These are phyloP conservation scores for Pseudogymnoascus sp. DNA, from an alignment of 2,329 filamentous ascomycete species.

Conservation along the genomic window DNA sequence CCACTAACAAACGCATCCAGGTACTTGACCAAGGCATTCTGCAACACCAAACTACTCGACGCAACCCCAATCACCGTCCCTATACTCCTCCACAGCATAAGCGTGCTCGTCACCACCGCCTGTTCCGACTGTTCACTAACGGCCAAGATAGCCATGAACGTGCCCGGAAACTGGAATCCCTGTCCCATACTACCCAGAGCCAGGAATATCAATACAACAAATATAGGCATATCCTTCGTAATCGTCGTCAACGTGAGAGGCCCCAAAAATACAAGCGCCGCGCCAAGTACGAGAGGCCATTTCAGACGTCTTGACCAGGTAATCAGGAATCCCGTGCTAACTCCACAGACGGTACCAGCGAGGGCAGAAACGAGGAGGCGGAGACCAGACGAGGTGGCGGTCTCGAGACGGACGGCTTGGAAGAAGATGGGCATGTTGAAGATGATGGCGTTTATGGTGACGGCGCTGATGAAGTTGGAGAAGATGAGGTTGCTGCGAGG, in stretches of 20 bases:
- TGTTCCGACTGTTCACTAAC: constrained; percentile 52
- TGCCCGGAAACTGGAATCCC: constrained; percentile 56
- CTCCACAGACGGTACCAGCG: constrained; percentile 44
- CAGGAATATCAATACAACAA: constrained; percentile 47
- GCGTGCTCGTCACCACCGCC: constrained; percentile 60
- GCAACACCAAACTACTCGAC: constrained; percentile 60
- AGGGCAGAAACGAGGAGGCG: constrained; percentile 57
- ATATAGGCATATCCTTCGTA: constrained; percentile 40
- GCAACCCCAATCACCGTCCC: constrained; percentile 69
- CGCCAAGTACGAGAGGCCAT: constrained; percentile 47
- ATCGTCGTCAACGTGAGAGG: constrained; percentile 41
- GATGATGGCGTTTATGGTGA: constrained; percentile 46
- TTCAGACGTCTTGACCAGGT: constrained; percentile 51
- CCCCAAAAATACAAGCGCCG: constrained; percentile 40
- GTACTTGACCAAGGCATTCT: constrained; percentile 57
- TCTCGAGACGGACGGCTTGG: constrained; percentile 62
- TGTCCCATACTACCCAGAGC: constrained; percentile 48
- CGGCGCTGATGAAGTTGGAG: constrained; percentile 42
- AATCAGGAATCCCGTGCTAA: constrained; percentile 53
- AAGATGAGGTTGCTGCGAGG: constrained; percentile 52
- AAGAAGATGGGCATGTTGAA: constrained; percentile 67
- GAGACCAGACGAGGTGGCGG: constrained; percentile 63
- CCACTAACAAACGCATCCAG: constrained; percentile 51
- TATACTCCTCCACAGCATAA: constrained; percentile 62
- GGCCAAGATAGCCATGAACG: constrained; percentile 55